phyloP scores from a whole-genome alignment of 2,329 filamentous ascomycete genomes.

The Cladosporium phlei region DNA sequence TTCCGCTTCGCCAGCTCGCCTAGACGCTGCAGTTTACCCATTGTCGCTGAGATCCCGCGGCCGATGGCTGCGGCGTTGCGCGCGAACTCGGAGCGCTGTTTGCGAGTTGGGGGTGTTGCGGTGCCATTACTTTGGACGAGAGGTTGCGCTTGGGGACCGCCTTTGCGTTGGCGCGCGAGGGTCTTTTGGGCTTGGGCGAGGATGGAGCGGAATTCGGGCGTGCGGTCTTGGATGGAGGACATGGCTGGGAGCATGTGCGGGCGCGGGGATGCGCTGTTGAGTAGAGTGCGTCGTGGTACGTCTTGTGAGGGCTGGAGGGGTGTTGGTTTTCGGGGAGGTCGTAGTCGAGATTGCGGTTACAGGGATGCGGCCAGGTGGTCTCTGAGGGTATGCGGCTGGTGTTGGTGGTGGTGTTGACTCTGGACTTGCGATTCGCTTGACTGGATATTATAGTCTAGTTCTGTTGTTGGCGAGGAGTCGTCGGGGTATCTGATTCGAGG shows the following conservation, averaged over 20 bases:
- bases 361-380: slow-evolving; percentile 7
- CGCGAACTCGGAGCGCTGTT: slow-evolving; percentile 80
- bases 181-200: slow-evolving; percentile 69
- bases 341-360: not conserved
- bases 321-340: not conserved
- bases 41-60: slow-evolving; percentile 82
- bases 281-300: not conserved
- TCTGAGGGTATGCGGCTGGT: too few species aligned
- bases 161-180: slow-evolving; percentile 64
- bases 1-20: slow-evolving; percentile 93
- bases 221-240: slow-evolving; percentile 90
- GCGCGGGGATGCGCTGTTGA: not conserved
- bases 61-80: slow-evolving; percentile 87
- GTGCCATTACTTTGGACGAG: slow-evolving; percentile 62
- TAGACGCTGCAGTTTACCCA: slow-evolving; percentile 90
- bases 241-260: slow-evolving; percentile 35
- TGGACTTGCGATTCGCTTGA: too few species aligned
- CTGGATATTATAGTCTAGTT: too few species aligned
- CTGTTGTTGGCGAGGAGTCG: too few species aligned
- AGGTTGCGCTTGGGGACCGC: slow-evolving; percentile 68
- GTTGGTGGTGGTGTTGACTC: too few species aligned
- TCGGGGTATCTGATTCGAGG: too few species aligned
- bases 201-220: slow-evolving; percentile 89
- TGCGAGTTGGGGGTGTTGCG: slow-evolving; percentile 31
- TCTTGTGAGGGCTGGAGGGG: too few species aligned